A percentile compares a stretch with the other conserved stretches of the same genome.
Conservation (phyloP, 768 basidiomycete species). For the Termitomyces sp. region DNA sequence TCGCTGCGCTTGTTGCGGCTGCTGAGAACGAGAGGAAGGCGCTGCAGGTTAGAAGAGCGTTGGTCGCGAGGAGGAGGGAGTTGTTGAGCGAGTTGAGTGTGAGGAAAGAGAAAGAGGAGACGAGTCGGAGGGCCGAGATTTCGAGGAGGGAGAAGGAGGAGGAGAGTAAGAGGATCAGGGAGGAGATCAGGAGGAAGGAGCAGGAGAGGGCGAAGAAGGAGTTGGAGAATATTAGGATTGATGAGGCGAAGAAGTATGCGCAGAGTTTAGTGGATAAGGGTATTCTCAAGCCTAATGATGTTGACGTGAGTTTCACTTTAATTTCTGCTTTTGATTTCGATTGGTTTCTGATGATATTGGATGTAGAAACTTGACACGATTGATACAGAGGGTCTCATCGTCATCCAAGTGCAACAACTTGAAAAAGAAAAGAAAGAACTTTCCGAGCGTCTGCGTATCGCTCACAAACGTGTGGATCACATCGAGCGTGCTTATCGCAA, state of each 20-base stretch:
- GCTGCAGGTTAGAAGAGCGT: slow-evolving; percentile 69
- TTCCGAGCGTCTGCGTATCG: slow-evolving; percentile 75
- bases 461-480: slow-evolving; percentile 90
- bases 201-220: slow-evolving; percentile 64
- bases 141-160: slow-evolving; percentile 66
- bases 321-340: neutral
- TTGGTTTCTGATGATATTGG: slow-evolving; percentile 1
- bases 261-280: slow-evolving; percentile 80
- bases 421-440: slow-evolving; percentile 96
- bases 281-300: slow-evolving; percentile 57
- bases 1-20: slow-evolving; percentile 56
- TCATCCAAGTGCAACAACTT: slow-evolving; percentile 88
- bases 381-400: slow-evolving; percentile 84
- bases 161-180: slow-evolving; percentile 54
- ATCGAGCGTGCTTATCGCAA: slow-evolving; percentile 92
- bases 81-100: slow-evolving; percentile 79
- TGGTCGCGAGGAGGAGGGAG: slow-evolving; percentile 84
- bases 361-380: slow-evolving; percentile 73
- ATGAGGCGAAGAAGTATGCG: slow-evolving; percentile 88
- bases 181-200: slow-evolving; percentile 63
- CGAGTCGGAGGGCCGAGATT: slow-evolving; percentile 70
- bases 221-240: slow-evolving; percentile 72
- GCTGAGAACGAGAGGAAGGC: slow-evolving; percentile 75
- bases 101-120: slow-evolving; percentile 87
- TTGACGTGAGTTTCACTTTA: slow-evolving; percentile 50